Evolutionary conservation across 1,284 basidiomycete genomes (phyloP).

Genomic region (Trichosporon ovoides): DNA sequence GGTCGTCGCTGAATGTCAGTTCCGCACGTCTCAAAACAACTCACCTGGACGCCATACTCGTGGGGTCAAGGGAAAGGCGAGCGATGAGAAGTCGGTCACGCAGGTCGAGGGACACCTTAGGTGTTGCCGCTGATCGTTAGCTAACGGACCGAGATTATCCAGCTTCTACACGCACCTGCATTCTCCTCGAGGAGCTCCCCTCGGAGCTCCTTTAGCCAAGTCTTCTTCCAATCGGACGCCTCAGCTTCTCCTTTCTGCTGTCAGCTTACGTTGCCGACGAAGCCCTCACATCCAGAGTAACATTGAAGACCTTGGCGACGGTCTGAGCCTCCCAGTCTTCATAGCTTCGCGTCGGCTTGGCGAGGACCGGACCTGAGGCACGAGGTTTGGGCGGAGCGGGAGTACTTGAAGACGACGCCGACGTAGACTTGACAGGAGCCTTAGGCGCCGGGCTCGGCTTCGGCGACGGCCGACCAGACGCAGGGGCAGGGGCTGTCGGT

Average conservation of each 20-base stretch:
- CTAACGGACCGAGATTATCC: too few species aligned
- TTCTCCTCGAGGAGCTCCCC: conserved; percentile 67
- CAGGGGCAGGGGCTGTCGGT: conserved; percentile 28
- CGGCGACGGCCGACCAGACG: conserved; percentile 3
- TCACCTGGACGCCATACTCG: conserved; percentile 54
- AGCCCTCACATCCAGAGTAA: conserved; percentile 67
- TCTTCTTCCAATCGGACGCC: conserved; percentile 62
- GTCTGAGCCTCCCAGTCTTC: conserved; percentile 68
- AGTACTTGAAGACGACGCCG: conserved; percentile 14
- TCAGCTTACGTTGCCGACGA: conserved; percentile 2
- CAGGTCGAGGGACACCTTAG: conserved; percentile 36
- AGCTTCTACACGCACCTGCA: conserved; percentile 50
- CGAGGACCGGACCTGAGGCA: not conserved
- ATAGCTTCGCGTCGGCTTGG: conserved; percentile 49
- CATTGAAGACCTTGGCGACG: conserved; percentile 63
- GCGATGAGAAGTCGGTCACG: conserved; percentile 68
- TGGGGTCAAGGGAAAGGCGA: conserved; percentile 74
- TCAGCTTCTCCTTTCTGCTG: conserved; percentile 65
- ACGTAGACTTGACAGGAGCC: not conserved
- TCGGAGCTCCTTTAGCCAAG: conserved; percentile 76
- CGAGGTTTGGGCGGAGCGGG: not conserved
- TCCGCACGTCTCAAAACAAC: not conserved
- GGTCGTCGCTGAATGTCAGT: conserved; percentile 60
- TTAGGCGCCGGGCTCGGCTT: conserved; percentile 12
- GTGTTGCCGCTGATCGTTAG: conserved; percentile 18